Conservation (phyloP, 2,329 filamentous ascomycete genomes). For the Volutella citrinella region DNA sequence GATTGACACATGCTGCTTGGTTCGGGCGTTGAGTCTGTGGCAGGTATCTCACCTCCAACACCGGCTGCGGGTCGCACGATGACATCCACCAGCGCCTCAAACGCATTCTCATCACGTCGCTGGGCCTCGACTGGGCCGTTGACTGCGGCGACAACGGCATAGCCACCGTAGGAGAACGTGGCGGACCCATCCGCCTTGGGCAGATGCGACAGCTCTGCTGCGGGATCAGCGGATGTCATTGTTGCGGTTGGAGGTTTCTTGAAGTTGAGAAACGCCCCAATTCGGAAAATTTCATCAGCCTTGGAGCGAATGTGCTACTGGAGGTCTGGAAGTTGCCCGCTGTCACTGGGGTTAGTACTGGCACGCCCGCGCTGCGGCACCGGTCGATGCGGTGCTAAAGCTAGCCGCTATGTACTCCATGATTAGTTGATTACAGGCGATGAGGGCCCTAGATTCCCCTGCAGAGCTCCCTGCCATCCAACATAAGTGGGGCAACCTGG, state of each 20-base stretch:
- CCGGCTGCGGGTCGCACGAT: slow-evolving; percentile 83
- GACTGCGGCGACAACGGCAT: slow-evolving; percentile 78
- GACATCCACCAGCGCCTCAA: slow-evolving; percentile 88
- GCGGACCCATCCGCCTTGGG: slow-evolving; percentile 77
- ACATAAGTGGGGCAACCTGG: no score
- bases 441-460: no score
- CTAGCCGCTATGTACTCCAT: no score
- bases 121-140: slow-evolving; percentile 92
- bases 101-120: slow-evolving; percentile 84
- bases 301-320: no score
- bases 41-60: slow-evolving; percentile 62
- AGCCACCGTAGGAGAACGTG: slow-evolving; percentile 71
- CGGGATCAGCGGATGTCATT: slow-evolving; percentile 49
- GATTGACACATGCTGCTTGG: slow-evolving; percentile 10
- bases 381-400: no score
- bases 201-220: slow-evolving; percentile 56
- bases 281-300: slow-evolving; percentile 4
- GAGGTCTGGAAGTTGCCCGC: no score
- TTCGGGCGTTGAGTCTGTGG: slow-evolving; percentile 1
- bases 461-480: no score
- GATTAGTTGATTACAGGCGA: no score
- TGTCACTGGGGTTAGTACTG: no score
- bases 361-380: no score
- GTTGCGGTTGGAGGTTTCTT: slow-evolving; percentile 13
- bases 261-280: slow-evolving; percentile 1